phyloP scores from a whole-genome alignment of 2,329 filamentous ascomycete genomes.

The Colletotrichum endophyticum region DNA sequence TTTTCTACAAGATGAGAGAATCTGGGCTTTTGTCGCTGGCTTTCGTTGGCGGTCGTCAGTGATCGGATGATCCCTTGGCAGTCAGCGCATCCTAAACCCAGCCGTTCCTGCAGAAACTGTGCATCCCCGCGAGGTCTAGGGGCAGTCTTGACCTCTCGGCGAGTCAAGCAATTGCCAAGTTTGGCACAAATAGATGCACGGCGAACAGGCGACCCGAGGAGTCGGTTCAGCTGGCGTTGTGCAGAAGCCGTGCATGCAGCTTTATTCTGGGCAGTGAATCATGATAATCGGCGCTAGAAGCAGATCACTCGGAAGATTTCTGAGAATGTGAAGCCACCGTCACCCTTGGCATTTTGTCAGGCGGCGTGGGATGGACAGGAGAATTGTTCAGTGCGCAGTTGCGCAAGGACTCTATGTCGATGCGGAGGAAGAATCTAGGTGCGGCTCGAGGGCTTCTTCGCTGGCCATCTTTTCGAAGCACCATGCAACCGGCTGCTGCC shows the following conservation, averaged over 20 bases:
- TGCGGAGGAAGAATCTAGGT: not conserved
- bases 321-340: not conserved
- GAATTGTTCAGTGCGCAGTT: not conserved
- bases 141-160: not conserved
- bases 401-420: not conserved
- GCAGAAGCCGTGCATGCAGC: not conserved
- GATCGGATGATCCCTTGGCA: not conserved
- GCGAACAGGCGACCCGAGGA: not conserved
- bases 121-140: not conserved
- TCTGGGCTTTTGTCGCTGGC: not conserved
- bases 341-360: not conserved
- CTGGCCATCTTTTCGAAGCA: not conserved
- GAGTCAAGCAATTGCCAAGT: not conserved
- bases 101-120: not conserved
- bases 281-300: not conserved
- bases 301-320: not conserved
- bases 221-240: not conserved
- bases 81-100: not conserved
- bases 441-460: not conserved
- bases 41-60: not conserved
- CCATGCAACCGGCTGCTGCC: not conserved
- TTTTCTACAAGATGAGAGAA: not conserved
- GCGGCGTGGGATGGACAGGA: not conserved
- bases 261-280: not conserved
- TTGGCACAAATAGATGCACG: not conserved